A percentile compares a stretch with the other conserved stretches of the same genome.
Evolutionary conservation across 169 alveolate species (phyloP).

Genomic region (Cryptosporidium viatorum): DNA sequence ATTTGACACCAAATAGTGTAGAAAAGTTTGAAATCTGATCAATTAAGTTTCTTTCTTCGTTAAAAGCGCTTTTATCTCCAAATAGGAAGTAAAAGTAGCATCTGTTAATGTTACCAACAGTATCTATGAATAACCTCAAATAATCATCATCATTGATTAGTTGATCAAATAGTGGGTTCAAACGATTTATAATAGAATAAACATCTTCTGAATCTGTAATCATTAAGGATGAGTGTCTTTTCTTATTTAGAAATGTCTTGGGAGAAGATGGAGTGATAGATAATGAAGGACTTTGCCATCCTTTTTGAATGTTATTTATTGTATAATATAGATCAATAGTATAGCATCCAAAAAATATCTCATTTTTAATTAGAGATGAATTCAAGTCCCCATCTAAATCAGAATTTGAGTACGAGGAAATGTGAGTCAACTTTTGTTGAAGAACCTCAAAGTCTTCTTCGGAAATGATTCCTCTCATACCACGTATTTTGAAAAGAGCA

Average conservation of each 20-base stretch:
- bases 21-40: slow-evolving; percentile 35
- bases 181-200: slow-evolving; percentile 15
- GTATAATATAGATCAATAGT: slow-evolving; percentile 52
- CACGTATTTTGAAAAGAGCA: slow-evolving; percentile 42
- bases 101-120: slow-evolving; percentile 19
- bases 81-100: slow-evolving; percentile 32
- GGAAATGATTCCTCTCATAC: slow-evolving; percentile 34
- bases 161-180: slow-evolving; percentile 53
- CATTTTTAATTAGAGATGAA: slow-evolving; percentile 38
- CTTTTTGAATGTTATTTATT: slow-evolving; percentile 57
- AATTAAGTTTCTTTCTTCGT: background rate
- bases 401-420: slow-evolving; percentile 17
- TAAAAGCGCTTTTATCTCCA: background rate
- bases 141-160: slow-evolving; percentile 27
- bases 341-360: slow-evolving; percentile 68
- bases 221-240: slow-evolving; percentile 46
- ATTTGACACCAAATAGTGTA: slow-evolving; percentile 5
- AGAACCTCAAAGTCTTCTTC: slow-evolving; percentile 45
- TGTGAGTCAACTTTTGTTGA: slow-evolving; percentile 37
- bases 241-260: slow-evolving; percentile 24
- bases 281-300: slow-evolving; percentile 42
- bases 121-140: slow-evolving; percentile 22
- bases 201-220: slow-evolving; percentile 63
- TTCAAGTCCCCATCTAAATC: background rate
- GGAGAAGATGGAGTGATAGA: slow-evolving; percentile 60